Evolutionary conservation across 139 green algal genomes (phyloP).

Genomic region (Tetraselmis chui): DNA sequence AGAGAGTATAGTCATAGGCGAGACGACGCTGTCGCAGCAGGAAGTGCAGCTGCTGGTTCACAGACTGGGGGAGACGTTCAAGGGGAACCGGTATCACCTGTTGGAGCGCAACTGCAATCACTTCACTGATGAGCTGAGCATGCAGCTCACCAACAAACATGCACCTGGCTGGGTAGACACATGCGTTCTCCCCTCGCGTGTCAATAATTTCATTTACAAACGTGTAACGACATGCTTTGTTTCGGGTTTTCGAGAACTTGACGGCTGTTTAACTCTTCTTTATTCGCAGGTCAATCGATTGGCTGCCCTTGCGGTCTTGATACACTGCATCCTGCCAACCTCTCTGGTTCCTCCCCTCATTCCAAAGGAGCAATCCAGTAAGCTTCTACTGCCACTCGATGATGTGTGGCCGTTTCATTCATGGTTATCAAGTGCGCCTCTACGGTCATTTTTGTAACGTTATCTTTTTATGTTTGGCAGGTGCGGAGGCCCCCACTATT

Average conservation of each 20-base stretch:
- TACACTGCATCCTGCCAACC: slow-evolving; percentile 78
- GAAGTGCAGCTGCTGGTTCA: slow-evolving; percentile 67
- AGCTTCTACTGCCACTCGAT: too few relatives aligned
- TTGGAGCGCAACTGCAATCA: slow-evolving; percentile 87
- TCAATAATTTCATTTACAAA: too few relatives aligned
- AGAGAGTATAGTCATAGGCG: slow-evolving; percentile 56
- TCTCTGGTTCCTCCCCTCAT: slow-evolving; percentile 68
- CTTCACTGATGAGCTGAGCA: slow-evolving; percentile 44
- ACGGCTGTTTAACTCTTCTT: too few relatives aligned
- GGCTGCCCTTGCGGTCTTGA: slow-evolving; percentile 65
- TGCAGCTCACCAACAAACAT: not conserved
- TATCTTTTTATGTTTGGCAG: too few relatives aligned
- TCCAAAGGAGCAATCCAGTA: not conserved
- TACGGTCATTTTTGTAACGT: too few relatives aligned
- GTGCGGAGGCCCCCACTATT: not conserved
- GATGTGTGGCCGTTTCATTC: too few relatives aligned
- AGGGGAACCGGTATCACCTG: slow-evolving; percentile 80
- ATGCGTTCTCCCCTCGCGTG: not conserved
- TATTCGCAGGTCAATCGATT: slow-evolving; percentile 62
- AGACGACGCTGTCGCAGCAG: slow-evolving; percentile 48
- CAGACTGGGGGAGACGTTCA: slow-evolving; percentile 68
- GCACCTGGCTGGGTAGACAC: not conserved
- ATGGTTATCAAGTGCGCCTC: too few relatives aligned
- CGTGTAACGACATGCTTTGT: too few relatives aligned
- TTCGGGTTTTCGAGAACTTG: too few relatives aligned